Percentiles rank a stretch among this genome's conserved stretches.
phyloP scores from a whole-genome alignment of 352 stramenopile genomes.

The Thraustochytrium sp. region DNA sequence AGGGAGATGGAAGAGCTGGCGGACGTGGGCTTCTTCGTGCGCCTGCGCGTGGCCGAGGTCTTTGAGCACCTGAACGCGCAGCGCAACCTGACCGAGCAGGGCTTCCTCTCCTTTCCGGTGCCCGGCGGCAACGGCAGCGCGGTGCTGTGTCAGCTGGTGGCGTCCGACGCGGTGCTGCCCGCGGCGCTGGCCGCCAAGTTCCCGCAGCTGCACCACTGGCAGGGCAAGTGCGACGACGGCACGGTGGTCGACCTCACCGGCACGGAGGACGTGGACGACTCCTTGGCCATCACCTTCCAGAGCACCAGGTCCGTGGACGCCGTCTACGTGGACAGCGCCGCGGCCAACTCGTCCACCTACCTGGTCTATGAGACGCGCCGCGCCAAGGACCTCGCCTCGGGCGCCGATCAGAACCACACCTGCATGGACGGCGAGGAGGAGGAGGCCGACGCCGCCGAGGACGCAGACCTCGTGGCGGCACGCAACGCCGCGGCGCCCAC shows the following conservation, averaged over 20 bases:
- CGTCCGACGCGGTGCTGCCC: not conserved
- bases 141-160: not conserved
- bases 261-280: not conserved
- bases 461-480: not conserved
- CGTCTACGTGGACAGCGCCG: conserved; percentile 23
- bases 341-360: not conserved
- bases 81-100: not conserved
- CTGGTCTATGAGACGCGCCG: not conserved
- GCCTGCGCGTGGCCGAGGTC: not conserved
- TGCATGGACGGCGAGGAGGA: not conserved
- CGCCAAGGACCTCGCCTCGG: not conserved
- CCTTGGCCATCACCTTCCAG: not conserved
- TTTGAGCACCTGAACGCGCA: not conserved
- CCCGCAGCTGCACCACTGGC: not conserved
- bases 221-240: not conserved
- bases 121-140: not conserved
- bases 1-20: not conserved
- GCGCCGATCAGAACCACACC: not conserved
- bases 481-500: not conserved
- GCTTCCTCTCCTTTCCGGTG: not conserved
- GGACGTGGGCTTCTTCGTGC: not conserved
- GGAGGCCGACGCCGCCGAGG: not conserved
- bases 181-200: not conserved
- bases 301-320: not conserved
- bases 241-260: not conserved